Conservation (phyloP, 1,284 basidiomycete species). For the Apiotrichum domesticum region DNA sequence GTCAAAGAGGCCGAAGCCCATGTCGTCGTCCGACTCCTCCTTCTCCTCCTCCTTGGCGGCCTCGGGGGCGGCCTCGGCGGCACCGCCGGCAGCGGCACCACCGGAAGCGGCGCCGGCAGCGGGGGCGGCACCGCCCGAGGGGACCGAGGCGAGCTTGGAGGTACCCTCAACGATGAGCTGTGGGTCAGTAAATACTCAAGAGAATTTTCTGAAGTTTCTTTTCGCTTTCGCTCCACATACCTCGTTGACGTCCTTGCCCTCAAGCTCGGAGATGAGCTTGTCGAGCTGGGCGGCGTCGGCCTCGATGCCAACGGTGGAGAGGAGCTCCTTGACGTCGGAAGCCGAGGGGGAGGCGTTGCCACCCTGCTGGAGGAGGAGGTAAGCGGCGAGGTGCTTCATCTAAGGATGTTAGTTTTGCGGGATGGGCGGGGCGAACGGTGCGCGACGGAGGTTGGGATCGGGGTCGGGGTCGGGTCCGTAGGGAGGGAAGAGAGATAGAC, state of each 20-base stretch:
- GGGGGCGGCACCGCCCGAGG: constrained; percentile 44
- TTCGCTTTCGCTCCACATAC: constrained; percentile 48
- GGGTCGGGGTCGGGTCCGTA: too few relatives aligned
- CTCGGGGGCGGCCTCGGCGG: constrained; percentile 63
- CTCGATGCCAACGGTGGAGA: constrained; percentile 82
- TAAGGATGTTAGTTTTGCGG: constrained; percentile 33
- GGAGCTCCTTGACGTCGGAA: constrained; percentile 82
- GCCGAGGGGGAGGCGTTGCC: constrained; percentile 86
- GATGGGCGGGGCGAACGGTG: not conserved
- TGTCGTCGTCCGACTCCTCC: constrained; percentile 49
- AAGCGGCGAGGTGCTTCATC: constrained; percentile 98
- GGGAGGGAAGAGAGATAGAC: too few relatives aligned
- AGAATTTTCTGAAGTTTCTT: too few relatives aligned
- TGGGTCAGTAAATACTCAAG: not conserved
- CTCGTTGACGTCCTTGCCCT: constrained; percentile 82
- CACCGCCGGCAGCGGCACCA: constrained; percentile 52
- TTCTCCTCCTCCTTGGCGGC: constrained; percentile 56
- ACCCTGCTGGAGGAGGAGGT: constrained; percentile 93
- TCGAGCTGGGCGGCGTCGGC: constrained; percentile 75
- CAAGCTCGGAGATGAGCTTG: constrained; percentile 84
- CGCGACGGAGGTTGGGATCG: too few relatives aligned
- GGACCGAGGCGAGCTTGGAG: constrained; percentile 87
- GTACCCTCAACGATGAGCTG: constrained; percentile 89
- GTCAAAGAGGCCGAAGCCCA: constrained; percentile 87
- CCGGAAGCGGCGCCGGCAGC: constrained; percentile 38